Conservation (phyloP, 106 monocot genomes). For the Acanthochlamys bracteata region DNA sequence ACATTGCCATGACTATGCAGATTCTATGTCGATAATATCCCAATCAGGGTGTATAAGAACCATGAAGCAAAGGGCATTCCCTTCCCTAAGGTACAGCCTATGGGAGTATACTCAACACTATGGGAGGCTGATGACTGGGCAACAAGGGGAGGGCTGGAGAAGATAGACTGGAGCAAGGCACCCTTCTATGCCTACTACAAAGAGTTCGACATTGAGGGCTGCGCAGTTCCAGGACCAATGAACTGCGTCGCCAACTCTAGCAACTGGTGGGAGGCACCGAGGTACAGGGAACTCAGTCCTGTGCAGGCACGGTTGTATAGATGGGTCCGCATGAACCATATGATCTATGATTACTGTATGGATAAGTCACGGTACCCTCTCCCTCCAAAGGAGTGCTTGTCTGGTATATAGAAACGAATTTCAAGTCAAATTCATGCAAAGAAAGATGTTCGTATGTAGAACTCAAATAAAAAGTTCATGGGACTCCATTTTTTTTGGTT, state of each 20-base stretch:
- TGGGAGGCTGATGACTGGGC: slow-evolving; percentile 80
- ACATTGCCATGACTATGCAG: neutral
- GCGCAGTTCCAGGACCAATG: slow-evolving; percentile 3
- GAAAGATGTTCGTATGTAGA: neutral
- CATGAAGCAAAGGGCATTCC: slow-evolving; percentile 27
- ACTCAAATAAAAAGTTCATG: too few species aligned
- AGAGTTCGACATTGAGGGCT: slow-evolving; percentile 43
- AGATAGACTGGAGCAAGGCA: slow-evolving; percentile 40
- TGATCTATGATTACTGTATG: slow-evolving; percentile 48
- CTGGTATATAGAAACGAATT: slow-evolving; percentile 9
- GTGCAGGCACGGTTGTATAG: slow-evolving; percentile 20
- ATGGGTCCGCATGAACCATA: slow-evolving; percentile 32
- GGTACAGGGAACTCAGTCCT: slow-evolving; percentile 27
- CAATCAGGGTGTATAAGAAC: slow-evolving; percentile 52
- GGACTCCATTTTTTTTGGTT: too few species aligned
- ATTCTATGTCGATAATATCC: slow-evolving; percentile 42
- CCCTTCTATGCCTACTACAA: slow-evolving; percentile 46
- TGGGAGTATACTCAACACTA: slow-evolving; percentile 53
- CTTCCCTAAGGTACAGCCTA: slow-evolving; percentile 44
- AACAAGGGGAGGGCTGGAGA: slow-evolving; percentile 47
- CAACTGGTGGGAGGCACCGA: slow-evolving; percentile 41
- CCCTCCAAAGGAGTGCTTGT: slow-evolving; percentile 34
- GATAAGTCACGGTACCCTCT: slow-evolving; percentile 28
- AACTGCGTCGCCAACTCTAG: slow-evolving; percentile 16
- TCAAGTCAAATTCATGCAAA: neutral